phyloP scores from a whole-genome alignment of 2,329 filamentous ascomycete genomes.

The Talaromyces piceae region DNA sequence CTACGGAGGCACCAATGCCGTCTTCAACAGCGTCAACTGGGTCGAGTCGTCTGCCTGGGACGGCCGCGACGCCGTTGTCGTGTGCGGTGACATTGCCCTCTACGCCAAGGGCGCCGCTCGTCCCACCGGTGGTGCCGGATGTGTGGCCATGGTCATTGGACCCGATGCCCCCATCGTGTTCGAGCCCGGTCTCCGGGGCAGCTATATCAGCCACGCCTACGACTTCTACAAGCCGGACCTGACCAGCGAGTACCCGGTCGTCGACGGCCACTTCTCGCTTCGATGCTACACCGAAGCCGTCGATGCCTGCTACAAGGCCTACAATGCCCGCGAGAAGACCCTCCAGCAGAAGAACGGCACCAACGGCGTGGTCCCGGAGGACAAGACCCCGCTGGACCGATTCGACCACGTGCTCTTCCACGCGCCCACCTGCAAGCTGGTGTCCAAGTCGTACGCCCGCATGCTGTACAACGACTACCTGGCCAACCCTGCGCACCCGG shows the following conservation, averaged over 20 bases:
- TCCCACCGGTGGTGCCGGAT: conserved; percentile 72
- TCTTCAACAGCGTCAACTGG: conserved; percentile 81
- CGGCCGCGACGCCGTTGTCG: conserved; percentile 70
- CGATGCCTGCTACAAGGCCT: conserved; percentile 73
- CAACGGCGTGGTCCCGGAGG: conserved; percentile 41
- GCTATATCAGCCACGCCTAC: conserved; percentile 76
- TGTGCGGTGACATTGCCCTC: conserved; percentile 75
- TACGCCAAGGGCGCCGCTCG: conserved; percentile 78
- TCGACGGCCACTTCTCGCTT: conserved; percentile 76
- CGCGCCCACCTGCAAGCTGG: conserved; percentile 78
- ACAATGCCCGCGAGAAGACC: conserved; percentile 63
- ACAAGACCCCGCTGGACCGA: conserved; percentile 63
- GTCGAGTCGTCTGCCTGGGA: conserved; percentile 82
- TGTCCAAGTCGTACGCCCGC: conserved; percentile 76
- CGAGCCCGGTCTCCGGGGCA: conserved; percentile 71
- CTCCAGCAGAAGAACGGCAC: conserved; percentile 43
- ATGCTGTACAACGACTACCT: conserved; percentile 83
- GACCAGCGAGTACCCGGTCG: conserved; percentile 78
- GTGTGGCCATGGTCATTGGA: conserved; percentile 70
- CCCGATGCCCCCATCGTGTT: conserved; percentile 69
- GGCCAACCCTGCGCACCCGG: conserved; percentile 56
- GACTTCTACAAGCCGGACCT: conserved; percentile 89
- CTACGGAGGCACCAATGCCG: conserved; percentile 77
- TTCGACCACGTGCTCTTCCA: conserved; percentile 83
- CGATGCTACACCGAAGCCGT: conserved; percentile 76